Evolutionary conservation across 306 rosid species (phyloP).

Genomic region (Erythrophleum fordii): DNA sequence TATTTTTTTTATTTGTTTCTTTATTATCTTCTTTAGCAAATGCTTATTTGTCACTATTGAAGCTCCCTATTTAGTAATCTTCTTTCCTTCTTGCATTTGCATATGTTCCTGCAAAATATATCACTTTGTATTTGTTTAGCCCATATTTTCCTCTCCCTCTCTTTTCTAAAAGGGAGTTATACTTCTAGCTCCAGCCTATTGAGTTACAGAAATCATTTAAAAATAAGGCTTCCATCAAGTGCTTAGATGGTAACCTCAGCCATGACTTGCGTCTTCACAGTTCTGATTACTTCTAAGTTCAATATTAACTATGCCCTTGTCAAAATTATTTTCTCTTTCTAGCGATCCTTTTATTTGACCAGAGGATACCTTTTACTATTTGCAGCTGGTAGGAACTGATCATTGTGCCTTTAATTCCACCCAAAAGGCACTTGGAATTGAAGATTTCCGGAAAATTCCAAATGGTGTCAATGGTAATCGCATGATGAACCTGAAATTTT

Average conservation of each 20-base stretch:
- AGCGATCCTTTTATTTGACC: constrained; percentile 29
- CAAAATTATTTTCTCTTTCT: constrained; percentile 15
- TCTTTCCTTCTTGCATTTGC: background rate
- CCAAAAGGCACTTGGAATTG: constrained; percentile 85
- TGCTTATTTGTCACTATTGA: background rate
- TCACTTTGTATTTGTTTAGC: background rate
- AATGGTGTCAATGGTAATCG: constrained; percentile 93
- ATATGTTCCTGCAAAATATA: background rate
- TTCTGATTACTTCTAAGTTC: constrained; percentile 8
- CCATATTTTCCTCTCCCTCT: background rate
- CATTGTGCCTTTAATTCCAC: constrained; percentile 87
- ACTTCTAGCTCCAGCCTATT: background rate
- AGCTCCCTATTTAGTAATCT: background rate
- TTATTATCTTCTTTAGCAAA: background rate
- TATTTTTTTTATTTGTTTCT: background rate
- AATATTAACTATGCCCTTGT: background rate
- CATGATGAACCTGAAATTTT: background rate
- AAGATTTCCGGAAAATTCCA: constrained; percentile 90
- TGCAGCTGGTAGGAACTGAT: constrained; percentile 96
- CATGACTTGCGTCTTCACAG: constrained; percentile 12
- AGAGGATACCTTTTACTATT: constrained; percentile 34
- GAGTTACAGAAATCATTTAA: background rate
- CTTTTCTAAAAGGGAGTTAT: background rate
- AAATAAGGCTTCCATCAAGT: constrained; percentile 23
- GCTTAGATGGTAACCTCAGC: constrained; percentile 25